Conservation (phyloP, 345 rosid genomes). For the Brassica rapa region DNA sequence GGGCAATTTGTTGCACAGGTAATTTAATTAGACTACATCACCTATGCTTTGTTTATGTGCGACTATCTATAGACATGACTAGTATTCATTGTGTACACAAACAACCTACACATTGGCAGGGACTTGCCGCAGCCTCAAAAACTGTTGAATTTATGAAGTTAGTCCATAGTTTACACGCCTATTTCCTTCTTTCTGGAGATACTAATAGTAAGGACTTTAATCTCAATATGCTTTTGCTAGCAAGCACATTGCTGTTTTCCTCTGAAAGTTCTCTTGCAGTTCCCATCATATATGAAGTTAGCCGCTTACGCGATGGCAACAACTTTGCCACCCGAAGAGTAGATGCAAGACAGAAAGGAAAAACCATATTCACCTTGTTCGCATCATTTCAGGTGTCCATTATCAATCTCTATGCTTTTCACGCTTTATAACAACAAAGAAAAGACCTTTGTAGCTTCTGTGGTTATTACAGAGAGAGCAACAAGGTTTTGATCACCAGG, state of each 20-base stretch:
- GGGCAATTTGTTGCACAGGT: constrained; percentile 95
- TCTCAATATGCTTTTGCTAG: neutral
- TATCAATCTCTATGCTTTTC: neutral
- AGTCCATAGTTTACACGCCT: constrained; percentile 85
- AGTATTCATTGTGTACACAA: constrained; percentile 21
- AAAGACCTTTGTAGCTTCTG: neutral
- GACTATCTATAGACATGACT: neutral
- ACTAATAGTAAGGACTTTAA: constrained; percentile 58
- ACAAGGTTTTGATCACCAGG: constrained; percentile 72
- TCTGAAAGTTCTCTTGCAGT: constrained; percentile 47
- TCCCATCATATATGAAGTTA: constrained; percentile 73
- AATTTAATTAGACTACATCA: constrained; percentile 24
- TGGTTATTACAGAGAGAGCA: constrained; percentile 59
- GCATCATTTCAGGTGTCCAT: constrained; percentile 82
- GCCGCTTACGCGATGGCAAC: constrained; percentile 78
- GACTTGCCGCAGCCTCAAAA: constrained; percentile 89
- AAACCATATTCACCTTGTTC: constrained; percentile 61
- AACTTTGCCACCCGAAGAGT: constrained; percentile 83
- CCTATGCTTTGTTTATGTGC: neutral
- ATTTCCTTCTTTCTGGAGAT: constrained; percentile 89
- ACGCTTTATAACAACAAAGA: neutral
- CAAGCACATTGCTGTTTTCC: constrained; percentile 13
- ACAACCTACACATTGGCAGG: constrained; percentile 50
- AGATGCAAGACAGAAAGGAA: constrained; percentile 88
- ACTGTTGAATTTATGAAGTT: constrained; percentile 74